Evolutionary conservation across 192 early-diverging fungal species (phyloP).

Genomic region (Umbelopsis isabellina): DNA sequence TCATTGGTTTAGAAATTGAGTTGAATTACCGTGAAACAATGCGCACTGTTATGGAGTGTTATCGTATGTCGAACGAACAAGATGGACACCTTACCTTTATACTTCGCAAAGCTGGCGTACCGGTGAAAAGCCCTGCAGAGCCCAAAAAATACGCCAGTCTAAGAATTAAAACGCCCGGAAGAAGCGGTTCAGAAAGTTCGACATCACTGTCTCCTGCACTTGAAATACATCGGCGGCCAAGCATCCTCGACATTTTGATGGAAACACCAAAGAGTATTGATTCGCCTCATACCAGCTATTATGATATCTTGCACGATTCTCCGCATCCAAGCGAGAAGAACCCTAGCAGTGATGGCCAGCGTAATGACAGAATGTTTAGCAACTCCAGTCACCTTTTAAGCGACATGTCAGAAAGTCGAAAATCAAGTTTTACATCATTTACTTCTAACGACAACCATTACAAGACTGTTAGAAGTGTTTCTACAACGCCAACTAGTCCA

Average conservation of each 20-base stretch:
- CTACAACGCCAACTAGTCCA: neutral
- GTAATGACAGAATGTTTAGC: neutral
- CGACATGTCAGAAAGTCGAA: constrained; percentile 13
- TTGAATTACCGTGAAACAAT: constrained; percentile 10
- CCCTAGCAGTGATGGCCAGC: neutral
- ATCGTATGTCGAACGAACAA: neutral
- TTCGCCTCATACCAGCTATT: neutral
- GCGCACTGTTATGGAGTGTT: neutral
- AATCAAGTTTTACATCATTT: constrained; percentile 4
- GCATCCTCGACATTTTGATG: constrained; percentile 34
- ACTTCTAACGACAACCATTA: neutral
- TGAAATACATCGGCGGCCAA: constrained; percentile 24
- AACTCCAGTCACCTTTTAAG: constrained; percentile 10
- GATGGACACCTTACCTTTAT: neutral
- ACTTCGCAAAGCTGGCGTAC: neutral
- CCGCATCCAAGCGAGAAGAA: neutral
- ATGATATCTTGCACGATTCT: neutral
- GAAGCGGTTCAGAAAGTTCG: neutral
- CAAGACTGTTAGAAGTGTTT: neutral
- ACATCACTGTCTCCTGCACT: neutral
- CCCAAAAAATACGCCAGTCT: neutral
- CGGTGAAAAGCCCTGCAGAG: neutral
- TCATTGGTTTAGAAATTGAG: neutral
- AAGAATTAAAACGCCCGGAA: neutral
- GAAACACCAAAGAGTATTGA: constrained; percentile 8